Conservation (phyloP, 139 green algal species). For the Chlamydomonas sp. region DNA sequence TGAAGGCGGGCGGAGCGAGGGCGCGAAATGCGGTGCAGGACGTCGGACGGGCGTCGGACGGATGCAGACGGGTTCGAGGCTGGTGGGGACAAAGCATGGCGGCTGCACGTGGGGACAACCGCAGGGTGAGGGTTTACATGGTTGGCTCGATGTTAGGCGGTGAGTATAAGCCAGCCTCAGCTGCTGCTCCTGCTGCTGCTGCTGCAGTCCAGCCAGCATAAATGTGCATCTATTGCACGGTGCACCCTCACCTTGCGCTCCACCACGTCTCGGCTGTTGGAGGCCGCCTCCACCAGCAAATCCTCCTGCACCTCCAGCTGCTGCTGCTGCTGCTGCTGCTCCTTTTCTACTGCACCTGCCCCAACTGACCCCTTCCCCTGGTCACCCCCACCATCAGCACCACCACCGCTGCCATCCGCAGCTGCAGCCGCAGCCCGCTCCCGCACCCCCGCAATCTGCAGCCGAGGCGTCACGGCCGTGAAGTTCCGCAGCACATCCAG, state of each 20-base stretch:
- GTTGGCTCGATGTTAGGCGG: background rate
- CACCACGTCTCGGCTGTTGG: slow-evolving; percentile 52
- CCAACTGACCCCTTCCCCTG: too few relatives aligned
- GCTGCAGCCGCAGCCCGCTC: background rate
- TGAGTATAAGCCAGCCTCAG: background rate
- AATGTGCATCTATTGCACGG: background rate
- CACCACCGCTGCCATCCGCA: background rate
- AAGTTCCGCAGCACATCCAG: slow-evolving; percentile 50
- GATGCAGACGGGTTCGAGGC: background rate
- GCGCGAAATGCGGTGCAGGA: too few relatives aligned
- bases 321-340: background rate
- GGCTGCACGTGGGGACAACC: background rate
- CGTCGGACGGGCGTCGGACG: too few relatives aligned
- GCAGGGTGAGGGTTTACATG: background rate
- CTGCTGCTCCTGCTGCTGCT: background rate
- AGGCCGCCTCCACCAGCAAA: slow-evolving; percentile 51
- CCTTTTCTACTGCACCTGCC: background rate
- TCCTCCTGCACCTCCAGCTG: slow-evolving; percentile 22
- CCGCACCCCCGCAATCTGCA: slow-evolving; percentile 37
- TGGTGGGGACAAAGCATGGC: background rate
- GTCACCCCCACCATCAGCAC: too few relatives aligned
- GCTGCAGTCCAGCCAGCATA: background rate
- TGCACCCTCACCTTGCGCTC: slow-evolving; percentile 40
- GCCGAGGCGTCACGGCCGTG: slow-evolving; percentile 42
- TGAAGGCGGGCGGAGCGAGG: background rate